Evolutionary conservation across 139 green algal species (phyloP), one percentile per base, ranked within the genome.

Genomic region (Tetraselmis chui): DNA sequence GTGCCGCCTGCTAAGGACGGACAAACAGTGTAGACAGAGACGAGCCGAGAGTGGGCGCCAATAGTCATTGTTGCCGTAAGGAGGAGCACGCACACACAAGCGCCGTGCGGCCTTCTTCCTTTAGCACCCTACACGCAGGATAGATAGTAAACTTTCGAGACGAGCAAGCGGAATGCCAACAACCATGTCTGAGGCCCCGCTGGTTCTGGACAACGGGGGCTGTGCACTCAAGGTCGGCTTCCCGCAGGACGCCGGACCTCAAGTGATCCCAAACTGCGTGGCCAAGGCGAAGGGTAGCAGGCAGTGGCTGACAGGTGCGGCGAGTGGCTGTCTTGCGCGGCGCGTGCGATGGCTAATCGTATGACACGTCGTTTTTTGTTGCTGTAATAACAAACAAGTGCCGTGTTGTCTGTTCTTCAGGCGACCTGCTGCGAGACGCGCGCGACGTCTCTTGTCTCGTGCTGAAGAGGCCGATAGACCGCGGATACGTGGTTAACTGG

Each of bases 401-500:
- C n/a, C n/a, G n/a, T n/a, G n/a, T n/a, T n/a, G n/a, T n/a, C n/a
- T n/a, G n/a, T n/a, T n/a, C n/a, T n/a, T n/a, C 45, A 67, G 93
- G 88, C 0, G 89, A 95, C 29, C 84, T 86, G 25, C 81, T 98
- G 28, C 77, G 93, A 23, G 83, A 85, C 1, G 78, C 76, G 24
- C 87, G 88, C 23, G 94, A 97, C 82, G 84, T 97, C 0, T 91
- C 89, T 0, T 88, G 89, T 1, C 80, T 98, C 27, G 84, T 30
- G 2, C 26, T 97, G 29, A 83, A 89, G 1, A 83, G 94, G 1
- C 93, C 93, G 26, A 79, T 95, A 59, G 93, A 98, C 78, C 88
- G 93, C 32, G 94, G 94, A 23, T 97, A 95, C 81, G 79, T 97
- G n/a, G 90, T 97, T 11, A 93, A 92, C 77, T 92, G 86, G 86